phyloP scores from a whole-genome alignment of 2,329 filamentous ascomycete species.

The Davidsoniella virescens region DNA sequence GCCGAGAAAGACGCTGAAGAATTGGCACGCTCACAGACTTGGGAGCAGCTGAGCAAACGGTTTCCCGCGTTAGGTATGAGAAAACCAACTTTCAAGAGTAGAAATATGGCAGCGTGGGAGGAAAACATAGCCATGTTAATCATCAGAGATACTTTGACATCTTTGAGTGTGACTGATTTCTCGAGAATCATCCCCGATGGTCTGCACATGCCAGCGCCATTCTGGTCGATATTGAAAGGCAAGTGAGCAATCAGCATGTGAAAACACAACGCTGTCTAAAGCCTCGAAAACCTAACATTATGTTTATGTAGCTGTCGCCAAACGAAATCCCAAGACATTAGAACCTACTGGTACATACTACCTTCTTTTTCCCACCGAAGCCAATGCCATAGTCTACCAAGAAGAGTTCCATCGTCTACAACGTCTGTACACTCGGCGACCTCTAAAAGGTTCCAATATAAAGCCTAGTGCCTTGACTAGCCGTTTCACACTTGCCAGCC shows the following conservation, averaged over 20 bases:
- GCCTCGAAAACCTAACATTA: constrained; percentile 5
- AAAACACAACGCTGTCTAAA: neutral
- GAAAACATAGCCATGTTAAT: constrained; percentile 29
- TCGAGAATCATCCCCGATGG: constrained; percentile 46
- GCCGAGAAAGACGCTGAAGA: neutral
- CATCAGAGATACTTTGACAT: constrained; percentile 39
- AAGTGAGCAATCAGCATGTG: constrained; percentile 11
- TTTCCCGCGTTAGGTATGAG: constrained; percentile 3
- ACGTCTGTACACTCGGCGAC: constrained; percentile 20
- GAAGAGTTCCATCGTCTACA: constrained; percentile 22
- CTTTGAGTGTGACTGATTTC: constrained; percentile 53
- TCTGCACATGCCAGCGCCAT: constrained; percentile 51
- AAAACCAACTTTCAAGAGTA: constrained; percentile 4
- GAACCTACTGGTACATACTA: constrained; percentile 49
- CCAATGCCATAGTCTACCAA: constrained; percentile 46
- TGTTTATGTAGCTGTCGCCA: constrained; percentile 39
- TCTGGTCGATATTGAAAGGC: constrained; percentile 43
- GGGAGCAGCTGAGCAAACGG: constrained; percentile 1
- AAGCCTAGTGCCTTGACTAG: constrained; percentile 11
- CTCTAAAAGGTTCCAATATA: constrained; percentile 23
- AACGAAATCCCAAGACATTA: constrained; percentile 45
- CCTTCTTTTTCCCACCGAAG: constrained; percentile 45
- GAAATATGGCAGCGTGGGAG: constrained; percentile 8
- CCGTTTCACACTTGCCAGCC: constrained; percentile 9
- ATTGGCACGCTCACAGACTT: neutral